Evolutionary conservation across 345 rosid genomes (phyloP).

Genomic region (Litchi chinensis): DNA sequence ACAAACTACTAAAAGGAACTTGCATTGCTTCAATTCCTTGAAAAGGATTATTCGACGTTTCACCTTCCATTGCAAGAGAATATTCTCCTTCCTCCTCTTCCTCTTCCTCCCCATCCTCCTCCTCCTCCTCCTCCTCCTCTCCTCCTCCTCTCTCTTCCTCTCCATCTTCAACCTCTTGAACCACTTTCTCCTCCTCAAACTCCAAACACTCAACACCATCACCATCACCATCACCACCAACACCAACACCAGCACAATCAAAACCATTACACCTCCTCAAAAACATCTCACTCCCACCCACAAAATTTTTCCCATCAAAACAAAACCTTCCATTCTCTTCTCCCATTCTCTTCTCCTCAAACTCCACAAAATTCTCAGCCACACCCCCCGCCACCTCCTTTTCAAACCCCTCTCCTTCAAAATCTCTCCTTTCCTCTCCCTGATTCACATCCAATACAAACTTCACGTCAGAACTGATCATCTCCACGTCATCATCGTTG

Average conservation of each 20-base stretch:
- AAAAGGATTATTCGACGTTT: conserved; percentile 59
- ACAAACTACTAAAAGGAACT: conserved; percentile 54
- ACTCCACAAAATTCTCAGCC: not conserved
- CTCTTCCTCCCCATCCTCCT: conserved; percentile 40
- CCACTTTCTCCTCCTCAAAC: conserved; percentile 28
- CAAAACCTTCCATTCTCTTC: conserved; percentile 35
- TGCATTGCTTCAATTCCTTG: conserved; percentile 60
- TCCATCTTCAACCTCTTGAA: not conserved
- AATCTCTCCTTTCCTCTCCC: not conserved
- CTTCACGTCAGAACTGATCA: not conserved
- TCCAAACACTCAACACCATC: not conserved
- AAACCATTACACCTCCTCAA: conserved; percentile 47
- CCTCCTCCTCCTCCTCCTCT: conserved; percentile 31
- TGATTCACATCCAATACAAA: not conserved
- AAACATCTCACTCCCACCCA: conserved; percentile 36
- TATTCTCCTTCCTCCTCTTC: conserved; percentile 48
- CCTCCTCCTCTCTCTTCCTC: conserved; percentile 7
- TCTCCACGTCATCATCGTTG: not conserved
- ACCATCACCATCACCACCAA: too few species aligned
- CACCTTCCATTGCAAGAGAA: conserved; percentile 44
- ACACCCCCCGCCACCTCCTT: not conserved
- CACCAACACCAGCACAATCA: conserved; percentile 20
- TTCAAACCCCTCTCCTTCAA: not conserved
- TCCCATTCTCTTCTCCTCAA: not conserved
- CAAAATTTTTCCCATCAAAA: conserved; percentile 36